A percentile compares a stretch with the other conserved stretches of the same genome.
These are phyloP conservation scores for Leccinum huronense DNA, from an alignment of 1,284 basidiomycete species.

Conservation along the genomic window DNA sequence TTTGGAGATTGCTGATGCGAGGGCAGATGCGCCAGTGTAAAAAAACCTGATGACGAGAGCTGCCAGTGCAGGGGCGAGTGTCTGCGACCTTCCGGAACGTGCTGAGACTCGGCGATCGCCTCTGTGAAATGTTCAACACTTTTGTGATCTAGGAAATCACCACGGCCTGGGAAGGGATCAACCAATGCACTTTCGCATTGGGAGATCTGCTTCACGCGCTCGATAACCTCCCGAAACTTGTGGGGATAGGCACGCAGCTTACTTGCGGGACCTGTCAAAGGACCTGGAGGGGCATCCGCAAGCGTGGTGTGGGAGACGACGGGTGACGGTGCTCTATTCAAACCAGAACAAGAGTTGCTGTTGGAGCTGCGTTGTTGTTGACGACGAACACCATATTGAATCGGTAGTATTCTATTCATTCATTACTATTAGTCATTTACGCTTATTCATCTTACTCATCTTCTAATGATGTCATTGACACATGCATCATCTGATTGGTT, in stretches of 20 bases:
- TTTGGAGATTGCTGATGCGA: not conserved
- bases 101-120: not conserved
- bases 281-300: not conserved
- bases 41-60: constrained; percentile 1
- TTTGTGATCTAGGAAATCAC: not conserved
- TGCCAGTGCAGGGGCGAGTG: not conserved
- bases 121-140: not conserved
- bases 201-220: not conserved
- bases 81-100: not conserved
- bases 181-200: not conserved
- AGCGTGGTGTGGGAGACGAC: not conserved
- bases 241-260: not conserved
- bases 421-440: too few species aligned
- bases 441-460: too few species aligned
- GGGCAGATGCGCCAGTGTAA: not conserved
- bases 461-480: too few species aligned
- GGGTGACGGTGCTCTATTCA: not conserved
- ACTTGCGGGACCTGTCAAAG: not conserved
- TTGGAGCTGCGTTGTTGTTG: too few species aligned
- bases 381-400: too few species aligned
- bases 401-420: too few species aligned
- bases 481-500: too few species aligned
- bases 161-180: not conserved
- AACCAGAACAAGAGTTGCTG: not conserved
- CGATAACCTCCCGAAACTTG: not conserved